These are phyloP conservation scores for Phlebiopsis flavidoalba DNA, from an alignment of 768 basidiomycete genomes.

Conservation along the genomic window DNA sequence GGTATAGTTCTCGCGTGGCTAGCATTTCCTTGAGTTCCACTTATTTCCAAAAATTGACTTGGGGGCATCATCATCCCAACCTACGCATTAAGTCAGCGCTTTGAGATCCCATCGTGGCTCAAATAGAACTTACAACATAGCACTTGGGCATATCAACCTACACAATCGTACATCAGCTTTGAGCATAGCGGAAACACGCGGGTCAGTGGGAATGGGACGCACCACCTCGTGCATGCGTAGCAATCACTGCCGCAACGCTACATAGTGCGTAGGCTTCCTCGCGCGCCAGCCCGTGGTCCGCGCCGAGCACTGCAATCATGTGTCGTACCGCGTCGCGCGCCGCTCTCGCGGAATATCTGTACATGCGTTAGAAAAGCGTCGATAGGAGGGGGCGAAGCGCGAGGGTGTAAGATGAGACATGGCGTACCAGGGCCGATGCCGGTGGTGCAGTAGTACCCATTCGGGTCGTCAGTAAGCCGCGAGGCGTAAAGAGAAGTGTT, in stretches of 20 bases:
- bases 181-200: background rate
- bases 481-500: slow-evolving; percentile 42
- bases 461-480: slow-evolving; percentile 18
- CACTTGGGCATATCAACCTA: slow-evolving; percentile 58
- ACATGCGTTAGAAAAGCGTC: background rate
- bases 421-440: slow-evolving; percentile 43
- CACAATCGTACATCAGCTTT: slow-evolving; percentile 14
- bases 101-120: background rate
- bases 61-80: slow-evolving; percentile 55
- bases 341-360: slow-evolving; percentile 48
- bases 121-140: slow-evolving; percentile 41
- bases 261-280: slow-evolving; percentile 57
- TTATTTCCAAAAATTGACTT: slow-evolving; percentile 32
- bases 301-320: slow-evolving; percentile 51
- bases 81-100: slow-evolving; percentile 20
- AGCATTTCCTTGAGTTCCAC: background rate
- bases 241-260: slow-evolving; percentile 55
- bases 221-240: slow-evolving; percentile 59
- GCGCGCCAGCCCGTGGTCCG: slow-evolving; percentile 36
- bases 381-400: too few species aligned
- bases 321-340: slow-evolving; percentile 50
- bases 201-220: slow-evolving; percentile 14
- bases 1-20: too few species aligned
- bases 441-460: slow-evolving; percentile 52
- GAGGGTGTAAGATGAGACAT: background rate